Percentiles rank a stretch among this genome's conserved stretches.
These are phyloP conservation scores for Cercis canadensis DNA, from an alignment of 306 rosid genomes.

Conservation along the genomic window DNA sequence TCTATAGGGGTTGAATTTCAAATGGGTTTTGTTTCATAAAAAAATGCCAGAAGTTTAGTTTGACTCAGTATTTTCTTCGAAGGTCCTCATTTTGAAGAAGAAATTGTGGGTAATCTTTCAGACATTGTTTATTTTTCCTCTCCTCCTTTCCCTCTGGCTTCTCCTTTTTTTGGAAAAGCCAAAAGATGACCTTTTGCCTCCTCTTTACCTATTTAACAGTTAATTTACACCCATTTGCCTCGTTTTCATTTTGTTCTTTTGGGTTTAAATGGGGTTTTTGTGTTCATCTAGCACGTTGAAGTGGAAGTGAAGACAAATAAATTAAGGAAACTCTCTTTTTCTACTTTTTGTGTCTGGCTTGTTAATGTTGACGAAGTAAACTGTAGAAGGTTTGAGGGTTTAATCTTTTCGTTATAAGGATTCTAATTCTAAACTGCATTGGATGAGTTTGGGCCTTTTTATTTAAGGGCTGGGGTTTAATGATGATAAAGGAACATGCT, in stretches of 20 bases:
- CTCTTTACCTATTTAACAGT: not conserved
- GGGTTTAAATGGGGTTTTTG: not conserved
- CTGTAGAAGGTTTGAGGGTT: too few relatives aligned
- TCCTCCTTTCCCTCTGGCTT: not conserved
- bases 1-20: too few relatives aligned
- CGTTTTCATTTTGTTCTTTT: not conserved
- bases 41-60: slow-evolving; percentile 13
- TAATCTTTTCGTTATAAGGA: too few relatives aligned
- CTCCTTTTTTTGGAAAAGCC: not conserved
- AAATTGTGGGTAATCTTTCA: not conserved
- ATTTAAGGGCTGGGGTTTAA: slow-evolving; percentile 5
- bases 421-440: not conserved
- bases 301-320: not conserved
- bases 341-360: not conserved
- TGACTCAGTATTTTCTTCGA: not conserved
- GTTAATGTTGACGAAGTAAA: not conserved
- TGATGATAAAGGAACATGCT: slow-evolving; percentile 14
- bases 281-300: slow-evolving; percentile 6
- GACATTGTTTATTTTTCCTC: not conserved
- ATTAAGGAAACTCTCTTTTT: too few relatives aligned
- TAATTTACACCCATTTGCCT: not conserved
- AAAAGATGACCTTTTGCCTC: not conserved
- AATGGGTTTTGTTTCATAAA: not conserved
- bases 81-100: slow-evolving; percentile 10
- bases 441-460: not conserved